phyloP scores from a whole-genome alignment of 2,329 filamentous ascomycete species.

The Pseudogymnoascus pannorum region DNA sequence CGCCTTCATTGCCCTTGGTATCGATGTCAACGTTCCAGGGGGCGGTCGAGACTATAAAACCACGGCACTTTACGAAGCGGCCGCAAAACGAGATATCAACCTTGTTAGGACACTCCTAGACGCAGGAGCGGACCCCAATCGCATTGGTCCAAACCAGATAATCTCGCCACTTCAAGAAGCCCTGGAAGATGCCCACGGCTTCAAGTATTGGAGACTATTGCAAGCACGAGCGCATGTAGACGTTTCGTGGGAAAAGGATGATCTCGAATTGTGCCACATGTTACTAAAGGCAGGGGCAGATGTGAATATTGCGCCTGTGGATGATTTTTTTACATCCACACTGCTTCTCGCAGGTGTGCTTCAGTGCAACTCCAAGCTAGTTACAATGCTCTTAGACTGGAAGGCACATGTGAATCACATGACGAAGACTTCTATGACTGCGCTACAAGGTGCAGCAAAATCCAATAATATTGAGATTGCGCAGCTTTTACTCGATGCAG shows the following conservation, averaged over 20 bases:
- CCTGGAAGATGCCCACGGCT: background rate
- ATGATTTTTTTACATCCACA: slow-evolving; percentile 2
- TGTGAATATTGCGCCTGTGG: slow-evolving; percentile 9
- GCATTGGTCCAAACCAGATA: background rate
- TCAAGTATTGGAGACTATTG: background rate
- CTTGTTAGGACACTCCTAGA: slow-evolving; percentile 14
- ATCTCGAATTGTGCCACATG: slow-evolving; percentile 14
- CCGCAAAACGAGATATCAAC: background rate
- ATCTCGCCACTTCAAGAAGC: slow-evolving; percentile 15
- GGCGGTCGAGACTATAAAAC: slow-evolving; percentile 6
- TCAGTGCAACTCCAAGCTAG: slow-evolving; percentile 11
- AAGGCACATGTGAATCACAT: slow-evolving; percentile 13
- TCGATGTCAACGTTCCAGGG: slow-evolving; percentile 14
- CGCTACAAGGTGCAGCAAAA: slow-evolving; percentile 13
- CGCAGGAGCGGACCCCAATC: slow-evolving; percentile 13
- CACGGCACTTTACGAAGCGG: slow-evolving; percentile 13
- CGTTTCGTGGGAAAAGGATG: background rate
- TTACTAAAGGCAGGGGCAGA: slow-evolving; percentile 15
- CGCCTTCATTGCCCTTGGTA: slow-evolving; percentile 13
- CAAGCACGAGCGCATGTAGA: background rate
- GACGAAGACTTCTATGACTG: slow-evolving; percentile 11
- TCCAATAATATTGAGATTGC: slow-evolving; percentile 10
- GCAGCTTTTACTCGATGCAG: slow-evolving; percentile 46
- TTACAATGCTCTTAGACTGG: slow-evolving; percentile 11
- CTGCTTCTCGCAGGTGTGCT: slow-evolving; percentile 11